Conservation (phyloP, 805 yeast genomes). For the Kodamaea kaohsiungensis region DNA sequence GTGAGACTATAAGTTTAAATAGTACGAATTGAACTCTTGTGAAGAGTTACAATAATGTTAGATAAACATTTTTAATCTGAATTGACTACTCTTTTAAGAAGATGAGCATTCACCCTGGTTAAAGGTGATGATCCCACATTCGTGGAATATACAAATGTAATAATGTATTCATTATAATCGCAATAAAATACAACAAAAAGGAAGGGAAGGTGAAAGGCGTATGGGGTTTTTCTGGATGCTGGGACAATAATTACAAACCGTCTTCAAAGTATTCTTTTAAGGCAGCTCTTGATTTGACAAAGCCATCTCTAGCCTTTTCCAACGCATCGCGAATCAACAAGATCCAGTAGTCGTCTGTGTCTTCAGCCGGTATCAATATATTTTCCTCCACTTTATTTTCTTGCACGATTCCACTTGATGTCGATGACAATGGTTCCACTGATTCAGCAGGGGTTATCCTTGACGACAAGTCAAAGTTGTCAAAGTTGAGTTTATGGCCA, state of each 20-base stretch:
- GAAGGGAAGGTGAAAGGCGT: not conserved
- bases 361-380: constrained; percentile 14
- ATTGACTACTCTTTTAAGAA: too few species aligned
- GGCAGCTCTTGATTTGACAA: constrained; percentile 49
- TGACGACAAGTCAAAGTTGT: constrained; percentile 27
- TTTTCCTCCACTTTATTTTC: constrained; percentile 14
- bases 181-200: not conserved
- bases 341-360: constrained; percentile 39
- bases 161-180: not conserved
- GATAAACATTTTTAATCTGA: too few species aligned
- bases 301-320: constrained; percentile 51
- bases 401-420: constrained; percentile 17
- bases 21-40: too few species aligned
- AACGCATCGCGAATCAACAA: constrained; percentile 54
- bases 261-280: constrained; percentile 54
- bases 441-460: constrained; percentile 19
- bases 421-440: constrained; percentile 20
- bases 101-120: not conserved
- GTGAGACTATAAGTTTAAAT: too few species aligned
- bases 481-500: constrained; percentile 56
- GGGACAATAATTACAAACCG: constrained; percentile 11
- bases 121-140: not conserved
- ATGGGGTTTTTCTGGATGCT: constrained; percentile 1
- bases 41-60: too few species aligned
- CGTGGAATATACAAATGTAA: too few species aligned